Conservation (phyloP, 2,329 filamentous ascomycete genomes). For the Colletotrichum musae region DNA sequence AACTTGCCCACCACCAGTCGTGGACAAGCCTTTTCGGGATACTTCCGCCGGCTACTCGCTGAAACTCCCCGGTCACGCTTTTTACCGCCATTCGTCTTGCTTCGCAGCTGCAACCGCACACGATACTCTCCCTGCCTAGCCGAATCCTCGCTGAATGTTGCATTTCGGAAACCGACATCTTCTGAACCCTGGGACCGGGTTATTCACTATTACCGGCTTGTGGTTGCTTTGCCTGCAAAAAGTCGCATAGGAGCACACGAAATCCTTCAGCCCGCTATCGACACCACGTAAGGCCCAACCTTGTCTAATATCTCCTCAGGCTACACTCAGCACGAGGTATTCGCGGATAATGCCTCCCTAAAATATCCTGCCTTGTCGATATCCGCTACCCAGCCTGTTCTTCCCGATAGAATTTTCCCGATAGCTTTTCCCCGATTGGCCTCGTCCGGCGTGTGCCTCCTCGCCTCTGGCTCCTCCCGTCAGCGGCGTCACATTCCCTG, state of each 20-base stretch:
- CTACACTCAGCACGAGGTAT: not conserved
- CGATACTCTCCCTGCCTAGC: not conserved
- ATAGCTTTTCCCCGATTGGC: slow-evolving; percentile 6
- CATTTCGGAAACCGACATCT: not conserved
- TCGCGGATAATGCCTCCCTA: slow-evolving; percentile 12
- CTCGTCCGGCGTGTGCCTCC: not conserved
- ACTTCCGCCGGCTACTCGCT: slow-evolving; percentile 18
- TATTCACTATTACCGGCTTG: not conserved
- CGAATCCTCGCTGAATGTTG: not conserved
- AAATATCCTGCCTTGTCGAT: slow-evolving; percentile 17
- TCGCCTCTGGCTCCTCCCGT: slow-evolving; percentile 11
- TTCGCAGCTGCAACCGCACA: not conserved
- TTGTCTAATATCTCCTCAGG: slow-evolving; percentile 6
- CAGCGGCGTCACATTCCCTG: slow-evolving; percentile 11
- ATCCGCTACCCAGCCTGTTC: not conserved
- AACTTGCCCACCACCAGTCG: slow-evolving; percentile 8
- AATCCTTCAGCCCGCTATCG: not conserved
- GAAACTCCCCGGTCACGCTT: slow-evolving; percentile 26
- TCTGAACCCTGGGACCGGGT: slow-evolving; percentile 16
- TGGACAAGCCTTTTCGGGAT: slow-evolving; percentile 12
- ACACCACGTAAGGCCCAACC: slow-evolving; percentile 12
- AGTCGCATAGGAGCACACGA: too few species aligned
- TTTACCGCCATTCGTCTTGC: slow-evolving; percentile 5
- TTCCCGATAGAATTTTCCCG: not conserved
- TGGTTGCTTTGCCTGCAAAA: too few species aligned